Evolutionary conservation across 345 rosid species (phyloP).

Genomic region (Eucalyptus shirleyi): DNA sequence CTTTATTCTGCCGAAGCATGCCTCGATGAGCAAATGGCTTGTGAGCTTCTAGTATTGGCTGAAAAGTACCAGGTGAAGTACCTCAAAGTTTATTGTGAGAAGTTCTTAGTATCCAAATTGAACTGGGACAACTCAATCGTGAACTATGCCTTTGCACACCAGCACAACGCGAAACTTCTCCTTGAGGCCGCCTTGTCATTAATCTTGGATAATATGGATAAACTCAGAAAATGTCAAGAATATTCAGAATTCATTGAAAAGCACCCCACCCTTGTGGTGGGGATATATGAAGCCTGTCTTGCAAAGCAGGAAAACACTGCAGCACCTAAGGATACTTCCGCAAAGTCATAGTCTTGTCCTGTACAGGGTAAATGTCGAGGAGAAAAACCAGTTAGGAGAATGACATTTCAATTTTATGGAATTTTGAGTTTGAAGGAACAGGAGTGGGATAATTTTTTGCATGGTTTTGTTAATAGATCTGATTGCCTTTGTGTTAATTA

Average conservation of each 20-base stretch:
- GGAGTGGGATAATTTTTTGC: not conserved
- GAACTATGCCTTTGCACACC: not conserved
- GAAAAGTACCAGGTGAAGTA: slow-evolving; percentile 81
- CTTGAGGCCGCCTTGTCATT: slow-evolving; percentile 50
- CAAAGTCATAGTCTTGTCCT: not conserved
- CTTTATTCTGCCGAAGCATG: too few relatives aligned
- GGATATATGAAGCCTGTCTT: slow-evolving; percentile 70
- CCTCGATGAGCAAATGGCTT: not conserved
- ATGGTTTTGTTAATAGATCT: not conserved
- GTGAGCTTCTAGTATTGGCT: slow-evolving; percentile 31
- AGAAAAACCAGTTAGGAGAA: not conserved
- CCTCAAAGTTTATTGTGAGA: slow-evolving; percentile 73
- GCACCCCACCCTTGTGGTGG: slow-evolving; percentile 67
- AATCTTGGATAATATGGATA: slow-evolving; percentile 77
- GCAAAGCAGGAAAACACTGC: slow-evolving; percentile 68
- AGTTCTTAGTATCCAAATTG: slow-evolving; percentile 46
- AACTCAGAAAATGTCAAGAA: slow-evolving; percentile 54
- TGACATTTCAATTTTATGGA: not conserved
- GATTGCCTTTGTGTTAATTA: not conserved
- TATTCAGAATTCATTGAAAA: slow-evolving; percentile 67
- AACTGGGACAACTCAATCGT: not conserved
- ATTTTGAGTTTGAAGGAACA: not conserved
- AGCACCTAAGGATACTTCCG: slow-evolving; percentile 12
- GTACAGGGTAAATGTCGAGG: too few relatives aligned
- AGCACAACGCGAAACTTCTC: slow-evolving; percentile 63